phyloP scores from a whole-genome alignment of 2,329 filamentous ascomycete species.

The Cladosporium austrohemisphaericum region DNA sequence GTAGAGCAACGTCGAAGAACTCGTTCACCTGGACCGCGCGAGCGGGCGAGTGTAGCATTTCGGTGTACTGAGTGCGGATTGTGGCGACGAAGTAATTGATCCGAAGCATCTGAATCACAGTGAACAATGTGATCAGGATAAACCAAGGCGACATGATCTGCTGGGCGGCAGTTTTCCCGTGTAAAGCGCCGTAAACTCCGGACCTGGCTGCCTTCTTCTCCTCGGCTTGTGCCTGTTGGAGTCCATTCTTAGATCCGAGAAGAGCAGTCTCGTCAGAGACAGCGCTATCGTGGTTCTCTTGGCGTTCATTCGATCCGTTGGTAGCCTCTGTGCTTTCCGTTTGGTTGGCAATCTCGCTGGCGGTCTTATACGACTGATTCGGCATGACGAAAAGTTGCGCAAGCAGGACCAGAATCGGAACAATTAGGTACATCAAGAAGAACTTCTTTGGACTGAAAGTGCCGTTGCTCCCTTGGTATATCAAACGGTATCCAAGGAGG shows the following conservation, averaged over 20 bases:
- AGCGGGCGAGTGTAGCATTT: constrained; percentile 61
- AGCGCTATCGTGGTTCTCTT: constrained; percentile 58
- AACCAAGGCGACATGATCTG: constrained; percentile 84
- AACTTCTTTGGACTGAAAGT: constrained; percentile 46
- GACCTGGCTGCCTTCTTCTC: constrained; percentile 66
- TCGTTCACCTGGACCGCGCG: constrained; percentile 70
- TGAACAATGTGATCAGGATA: constrained; percentile 76
- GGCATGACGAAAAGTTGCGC: constrained; percentile 48
- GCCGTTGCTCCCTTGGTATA: constrained; percentile 42
- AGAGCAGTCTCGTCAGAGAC: constrained; percentile 70
- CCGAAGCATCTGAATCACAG: constrained; percentile 52
- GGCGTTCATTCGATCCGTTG: constrained; percentile 40
- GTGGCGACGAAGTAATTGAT: constrained; percentile 95
- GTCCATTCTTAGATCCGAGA: constrained; percentile 62
- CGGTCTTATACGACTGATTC: constrained; percentile 47
- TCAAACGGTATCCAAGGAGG: constrained; percentile 46
- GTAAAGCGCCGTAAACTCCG: constrained; percentile 84
- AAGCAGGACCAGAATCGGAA: constrained; percentile 42
- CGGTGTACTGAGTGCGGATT: constrained; percentile 75
- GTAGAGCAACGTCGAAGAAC: constrained; percentile 82
- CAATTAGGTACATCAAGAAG: constrained; percentile 48
- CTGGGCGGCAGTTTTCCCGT: constrained; percentile 63
- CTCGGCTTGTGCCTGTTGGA: constrained; percentile 61
- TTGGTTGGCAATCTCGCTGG: constrained; percentile 75
- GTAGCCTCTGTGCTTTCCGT: constrained; percentile 49